A percentile compares a stretch with the other conserved stretches of the same genome.
Conservation (phyloP, 106 monocot species). For the Cymbidium sinense region DNA sequence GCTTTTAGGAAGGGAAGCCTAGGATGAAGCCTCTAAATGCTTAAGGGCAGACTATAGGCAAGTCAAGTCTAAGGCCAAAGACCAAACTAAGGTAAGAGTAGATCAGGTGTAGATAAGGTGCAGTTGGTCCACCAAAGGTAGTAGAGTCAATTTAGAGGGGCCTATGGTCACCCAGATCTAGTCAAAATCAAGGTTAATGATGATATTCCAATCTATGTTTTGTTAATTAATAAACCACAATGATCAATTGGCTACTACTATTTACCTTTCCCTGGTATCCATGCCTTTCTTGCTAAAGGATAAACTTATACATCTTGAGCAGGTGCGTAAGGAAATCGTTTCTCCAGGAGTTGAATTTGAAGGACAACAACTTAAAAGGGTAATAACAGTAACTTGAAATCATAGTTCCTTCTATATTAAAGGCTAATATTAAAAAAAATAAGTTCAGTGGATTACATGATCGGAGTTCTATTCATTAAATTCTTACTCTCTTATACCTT, state of each 20-base stretch:
- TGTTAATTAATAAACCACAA: not conserved
- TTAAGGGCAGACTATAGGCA: no score
- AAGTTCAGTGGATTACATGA: not conserved
- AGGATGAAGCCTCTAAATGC: no score
- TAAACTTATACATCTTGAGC: not conserved
- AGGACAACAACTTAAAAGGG: conserved; percentile 38
- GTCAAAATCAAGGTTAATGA: not conserved
- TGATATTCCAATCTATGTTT: not conserved
- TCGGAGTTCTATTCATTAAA: not conserved
- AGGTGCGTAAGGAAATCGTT: conserved; percentile 44
- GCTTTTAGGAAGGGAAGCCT: no score
- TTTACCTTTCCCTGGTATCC: not conserved
- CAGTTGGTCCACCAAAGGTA: no score
- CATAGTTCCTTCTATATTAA: not conserved
- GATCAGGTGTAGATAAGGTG: no score
- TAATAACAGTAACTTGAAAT: conserved; percentile 16
- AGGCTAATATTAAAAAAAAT: not conserved
- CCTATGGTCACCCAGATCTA: not conserved
- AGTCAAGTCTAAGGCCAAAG: no score
- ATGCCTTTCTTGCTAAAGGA: not conserved
- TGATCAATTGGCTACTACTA: not conserved
- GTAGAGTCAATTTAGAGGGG: no score
- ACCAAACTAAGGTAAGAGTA: no score
- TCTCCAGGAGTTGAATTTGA: conserved; percentile 7
- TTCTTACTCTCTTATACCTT: conserved; percentile 1